A percentile compares a stretch with the other conserved stretches of the same genome.
Evolutionary conservation across 108 stramenopile genomes (phyloP).

Genomic region (Epipyxis sp.): DNA sequence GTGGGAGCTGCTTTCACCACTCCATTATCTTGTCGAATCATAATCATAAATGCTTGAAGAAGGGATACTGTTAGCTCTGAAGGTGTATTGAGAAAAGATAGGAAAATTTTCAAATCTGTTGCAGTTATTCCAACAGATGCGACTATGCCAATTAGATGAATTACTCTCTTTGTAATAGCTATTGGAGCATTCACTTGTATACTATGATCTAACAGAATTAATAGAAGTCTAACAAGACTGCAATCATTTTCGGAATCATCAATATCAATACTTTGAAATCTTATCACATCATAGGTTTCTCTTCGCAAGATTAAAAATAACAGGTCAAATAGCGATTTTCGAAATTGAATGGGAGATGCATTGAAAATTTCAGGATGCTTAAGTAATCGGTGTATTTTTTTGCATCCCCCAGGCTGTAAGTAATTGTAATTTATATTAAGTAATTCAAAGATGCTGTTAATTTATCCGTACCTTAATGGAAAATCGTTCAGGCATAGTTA

Average conservation of each 20-base stretch:
- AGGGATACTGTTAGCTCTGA: slow-evolving; percentile 6
- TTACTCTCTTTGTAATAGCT: not conserved
- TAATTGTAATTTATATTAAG: not conserved
- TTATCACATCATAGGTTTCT: slow-evolving; percentile 11
- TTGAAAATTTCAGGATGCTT: not conserved
- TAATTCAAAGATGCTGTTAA: not conserved
- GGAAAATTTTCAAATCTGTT: slow-evolving; percentile 2
- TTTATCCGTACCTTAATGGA: not conserved
- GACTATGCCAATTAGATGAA: not conserved
- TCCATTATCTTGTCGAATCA: slow-evolving; percentile 8
- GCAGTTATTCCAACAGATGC: slow-evolving; percentile 2
- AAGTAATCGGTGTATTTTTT: not conserved
- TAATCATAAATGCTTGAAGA: not conserved
- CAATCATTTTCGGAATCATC: not conserved
- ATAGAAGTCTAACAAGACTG: not conserved
- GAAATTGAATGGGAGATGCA: not conserved
- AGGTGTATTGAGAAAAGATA: not conserved
- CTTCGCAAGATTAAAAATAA: slow-evolving; percentile 1
- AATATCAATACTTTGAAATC: not conserved
- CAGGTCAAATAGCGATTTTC: slow-evolving; percentile 3
- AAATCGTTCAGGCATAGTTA: not conserved
- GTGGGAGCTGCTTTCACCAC: slow-evolving; percentile 2
- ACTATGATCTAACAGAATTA: not conserved
- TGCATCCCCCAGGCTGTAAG: slow-evolving; percentile 2
- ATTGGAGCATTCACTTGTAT: not conserved